Conservation (phyloP, 345 rosid genomes). For the Acer saccharum region DNA sequence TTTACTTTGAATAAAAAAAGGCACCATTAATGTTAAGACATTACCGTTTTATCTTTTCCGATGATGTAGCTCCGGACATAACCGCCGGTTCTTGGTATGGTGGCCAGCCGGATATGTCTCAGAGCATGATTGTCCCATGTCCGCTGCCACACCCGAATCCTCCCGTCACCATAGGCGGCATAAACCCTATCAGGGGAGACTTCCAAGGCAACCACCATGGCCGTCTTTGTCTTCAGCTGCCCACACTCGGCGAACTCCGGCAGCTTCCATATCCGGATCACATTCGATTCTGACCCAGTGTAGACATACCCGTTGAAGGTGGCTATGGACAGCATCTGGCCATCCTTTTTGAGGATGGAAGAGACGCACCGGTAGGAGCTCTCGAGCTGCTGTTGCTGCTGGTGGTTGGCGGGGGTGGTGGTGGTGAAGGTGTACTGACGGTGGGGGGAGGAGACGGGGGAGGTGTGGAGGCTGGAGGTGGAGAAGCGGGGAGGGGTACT, state of each 20-base stretch:
- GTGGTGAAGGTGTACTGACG: constrained; percentile 12
- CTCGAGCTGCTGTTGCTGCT: constrained; percentile 9
- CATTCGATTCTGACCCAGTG: constrained; percentile 46
- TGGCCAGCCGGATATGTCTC: constrained; percentile 46
- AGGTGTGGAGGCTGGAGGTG: constrained; percentile 30
- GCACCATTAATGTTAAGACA: constrained; percentile 5
- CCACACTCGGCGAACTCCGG: constrained; percentile 54
- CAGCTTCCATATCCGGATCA: constrained; percentile 49
- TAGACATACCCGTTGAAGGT: constrained; percentile 37
- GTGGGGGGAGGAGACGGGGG: constrained; percentile 31
- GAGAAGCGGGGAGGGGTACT: constrained; percentile 32
- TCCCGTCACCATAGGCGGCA: constrained; percentile 50
- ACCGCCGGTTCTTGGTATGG: constrained; percentile 39
- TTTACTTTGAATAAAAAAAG: not conserved
- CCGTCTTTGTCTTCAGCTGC: constrained; percentile 44
- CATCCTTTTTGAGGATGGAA: constrained; percentile 50
- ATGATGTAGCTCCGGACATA: constrained; percentile 44
- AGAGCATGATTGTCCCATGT: constrained; percentile 40
- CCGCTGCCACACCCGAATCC: constrained; percentile 54
- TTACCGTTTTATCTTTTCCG: constrained; percentile 53
- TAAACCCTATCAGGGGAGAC: constrained; percentile 44
- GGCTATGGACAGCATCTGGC: constrained; percentile 50
- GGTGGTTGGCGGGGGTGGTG: constrained; percentile 1
- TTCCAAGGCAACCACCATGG: constrained; percentile 38
- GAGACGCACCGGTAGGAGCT: constrained; percentile 40